Evolutionary conservation across 352 stramenopile genomes (phyloP).

Genomic region (Phytophthora hibernalis): DNA sequence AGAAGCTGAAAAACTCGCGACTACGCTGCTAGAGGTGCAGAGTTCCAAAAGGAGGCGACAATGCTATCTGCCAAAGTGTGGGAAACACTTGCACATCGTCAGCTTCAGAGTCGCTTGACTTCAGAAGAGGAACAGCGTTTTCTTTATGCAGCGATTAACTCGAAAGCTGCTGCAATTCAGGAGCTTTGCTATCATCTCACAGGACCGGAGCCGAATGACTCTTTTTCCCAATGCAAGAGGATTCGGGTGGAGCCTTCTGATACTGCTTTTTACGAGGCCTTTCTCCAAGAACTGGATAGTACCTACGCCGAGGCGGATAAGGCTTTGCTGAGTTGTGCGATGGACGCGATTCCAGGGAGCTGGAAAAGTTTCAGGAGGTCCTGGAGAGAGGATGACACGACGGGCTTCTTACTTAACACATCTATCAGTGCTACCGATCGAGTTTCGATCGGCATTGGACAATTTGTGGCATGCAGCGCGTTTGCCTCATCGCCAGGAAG

Average conservation of each 20-base stretch:
- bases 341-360: background rate
- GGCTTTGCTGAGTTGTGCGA: background rate
- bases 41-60: background rate
- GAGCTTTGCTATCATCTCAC: background rate
- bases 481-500: conserved; percentile 10
- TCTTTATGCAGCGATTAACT: conserved; percentile 9
- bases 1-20: conserved; percentile 20
- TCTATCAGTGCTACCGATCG: background rate
- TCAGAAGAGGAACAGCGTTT: conserved; percentile 15
- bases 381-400: background rate
- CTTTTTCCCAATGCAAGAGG: background rate
- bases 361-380: background rate
- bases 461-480: background rate
- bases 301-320: background rate
- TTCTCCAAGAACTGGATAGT: background rate
- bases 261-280: background rate
- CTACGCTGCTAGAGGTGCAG: background rate
- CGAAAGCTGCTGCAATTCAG: background rate
- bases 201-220: background rate
- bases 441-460: background rate
- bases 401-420: background rate
- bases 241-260: background rate
- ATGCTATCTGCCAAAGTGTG: background rate
- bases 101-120: conserved; percentile 5
- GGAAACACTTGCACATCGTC: background rate